A percentile compares a stretch with the other conserved stretches of the same genome.
These are phyloP conservation scores for Capsicum pubescens DNA, from an alignment of 257 asterid genomes.

Conservation along the genomic window DNA sequence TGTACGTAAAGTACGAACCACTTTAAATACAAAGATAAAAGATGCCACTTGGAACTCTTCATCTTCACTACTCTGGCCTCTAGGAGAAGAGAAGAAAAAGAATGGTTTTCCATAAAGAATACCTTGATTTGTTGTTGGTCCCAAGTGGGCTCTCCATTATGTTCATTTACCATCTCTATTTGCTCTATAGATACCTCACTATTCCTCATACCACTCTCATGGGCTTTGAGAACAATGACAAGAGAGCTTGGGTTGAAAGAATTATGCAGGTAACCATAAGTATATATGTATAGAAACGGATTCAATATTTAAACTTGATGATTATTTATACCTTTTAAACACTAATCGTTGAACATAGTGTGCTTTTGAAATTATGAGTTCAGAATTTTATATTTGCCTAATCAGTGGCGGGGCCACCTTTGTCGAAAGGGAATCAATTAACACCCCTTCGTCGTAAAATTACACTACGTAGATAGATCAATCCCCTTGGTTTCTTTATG, in stretches of 20 bases:
- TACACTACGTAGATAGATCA: neutral
- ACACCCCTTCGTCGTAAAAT: neutral
- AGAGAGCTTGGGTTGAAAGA: conserved; percentile 35
- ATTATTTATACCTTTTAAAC: neutral
- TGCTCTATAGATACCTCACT: conserved; percentile 24
- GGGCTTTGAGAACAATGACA: conserved; percentile 27
- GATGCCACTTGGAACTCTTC: neutral
- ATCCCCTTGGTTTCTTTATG: neutral
- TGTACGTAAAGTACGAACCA: neutral
- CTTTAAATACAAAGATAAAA: neutral
- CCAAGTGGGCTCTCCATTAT: conserved; percentile 25
- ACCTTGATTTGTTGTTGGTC: conserved; percentile 30
- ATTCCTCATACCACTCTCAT: conserved; percentile 27
- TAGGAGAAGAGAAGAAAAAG: neutral
- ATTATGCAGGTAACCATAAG: conserved; percentile 19
- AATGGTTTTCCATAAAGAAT: conserved; percentile 25
- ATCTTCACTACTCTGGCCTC: neutral
- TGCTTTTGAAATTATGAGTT: neutral
- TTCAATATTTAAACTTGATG: neutral
- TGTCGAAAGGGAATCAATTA: neutral
- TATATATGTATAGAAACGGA: neutral
- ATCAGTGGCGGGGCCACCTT: neutral
- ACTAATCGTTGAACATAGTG: neutral
- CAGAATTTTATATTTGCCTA: neutral
- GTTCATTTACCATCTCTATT: conserved; percentile 30